Conservation (phyloP, 176 grass and related monocot genomes). For the Oryza brachyantha region DNA sequence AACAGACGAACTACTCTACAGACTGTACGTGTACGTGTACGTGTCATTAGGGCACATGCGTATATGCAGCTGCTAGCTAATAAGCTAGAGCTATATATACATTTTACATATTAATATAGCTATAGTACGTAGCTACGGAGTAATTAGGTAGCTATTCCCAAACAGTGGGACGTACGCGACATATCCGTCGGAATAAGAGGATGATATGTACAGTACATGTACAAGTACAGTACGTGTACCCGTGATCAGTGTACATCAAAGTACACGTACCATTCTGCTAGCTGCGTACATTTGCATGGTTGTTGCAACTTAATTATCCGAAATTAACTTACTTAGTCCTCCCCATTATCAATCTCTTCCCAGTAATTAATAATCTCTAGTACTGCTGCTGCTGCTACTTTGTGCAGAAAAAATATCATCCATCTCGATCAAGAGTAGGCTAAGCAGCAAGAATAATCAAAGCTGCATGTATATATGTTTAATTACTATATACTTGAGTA, state of each 20-base stretch:
- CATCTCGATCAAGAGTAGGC: not conserved
- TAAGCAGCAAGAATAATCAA: not conserved
- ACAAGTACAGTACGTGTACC: constrained; percentile 15
- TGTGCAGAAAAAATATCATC: not conserved
- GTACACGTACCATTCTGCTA: not conserved
- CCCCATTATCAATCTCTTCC: not conserved
- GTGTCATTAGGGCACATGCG: not conserved
- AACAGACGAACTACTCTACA: not conserved
- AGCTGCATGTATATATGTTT: not conserved
- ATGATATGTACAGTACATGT: not conserved
- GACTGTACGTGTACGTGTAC: not conserved
- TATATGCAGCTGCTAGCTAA: not conserved
- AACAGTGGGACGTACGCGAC: constrained; percentile 3
- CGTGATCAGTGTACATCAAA: constrained; percentile 28
- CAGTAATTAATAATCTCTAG: not conserved
- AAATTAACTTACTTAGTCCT: not conserved
- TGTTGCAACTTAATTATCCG: constrained; percentile 26
- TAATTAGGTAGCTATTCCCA: not conserved
- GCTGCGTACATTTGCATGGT: constrained; percentile 18
- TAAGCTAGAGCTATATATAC: not conserved
- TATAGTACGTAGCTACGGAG: no score
- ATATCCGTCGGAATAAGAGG: constrained; percentile 27
- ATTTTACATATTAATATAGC: not conserved
- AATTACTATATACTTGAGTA: not conserved
- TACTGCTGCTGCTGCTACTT: not conserved